phyloP scores from a whole-genome alignment of 1,284 basidiomycete species.

The Malassezia sympodialis region DNA sequence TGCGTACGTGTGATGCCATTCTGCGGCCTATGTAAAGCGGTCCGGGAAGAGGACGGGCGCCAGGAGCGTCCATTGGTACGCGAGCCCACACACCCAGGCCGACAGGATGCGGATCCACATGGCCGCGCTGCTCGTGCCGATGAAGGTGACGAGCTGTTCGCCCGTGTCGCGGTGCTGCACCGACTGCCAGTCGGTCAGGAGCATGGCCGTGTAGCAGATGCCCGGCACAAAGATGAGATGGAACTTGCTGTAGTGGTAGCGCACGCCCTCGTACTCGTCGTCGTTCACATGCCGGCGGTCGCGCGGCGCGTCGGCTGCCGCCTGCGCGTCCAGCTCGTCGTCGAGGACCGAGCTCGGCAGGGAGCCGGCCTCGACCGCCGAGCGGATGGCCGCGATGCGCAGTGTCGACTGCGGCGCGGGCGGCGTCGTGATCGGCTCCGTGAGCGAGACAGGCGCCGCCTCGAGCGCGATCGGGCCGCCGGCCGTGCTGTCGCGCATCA shows the following conservation, averaged over 20 bases:
- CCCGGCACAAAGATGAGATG: conserved; percentile 93
- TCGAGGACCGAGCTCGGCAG: conserved; percentile 85
- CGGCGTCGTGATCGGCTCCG: conserved; percentile 57
- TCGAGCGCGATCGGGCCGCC: conserved; percentile 47
- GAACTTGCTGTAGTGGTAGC: conserved; percentile 98
- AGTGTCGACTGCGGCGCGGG: conserved; percentile 76
- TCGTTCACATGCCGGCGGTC: conserved; percentile 55
- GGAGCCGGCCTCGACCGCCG: conserved; percentile 88
- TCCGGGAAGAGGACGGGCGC: conserved; percentile 10
- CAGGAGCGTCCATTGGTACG: conserved; percentile 24
- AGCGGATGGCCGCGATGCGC: conserved; percentile 83
- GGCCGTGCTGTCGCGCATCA: conserved; percentile 65
- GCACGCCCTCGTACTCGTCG: conserved; percentile 89
- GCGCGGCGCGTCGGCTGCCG: conserved; percentile 64
- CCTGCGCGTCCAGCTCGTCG: conserved; percentile 54
- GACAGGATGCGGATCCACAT: conserved; percentile 99
- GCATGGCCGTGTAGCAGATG: conserved; percentile 94
- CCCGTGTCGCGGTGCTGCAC: conserved; percentile 30
- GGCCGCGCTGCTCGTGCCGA: conserved; percentile 83
- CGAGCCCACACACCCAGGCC: conserved; percentile 54
- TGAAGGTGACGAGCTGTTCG: conserved; percentile 66
- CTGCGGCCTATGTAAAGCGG: conserved; percentile 9
- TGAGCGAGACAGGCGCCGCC: conserved; percentile 35
- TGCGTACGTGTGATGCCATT: conserved; percentile 54
- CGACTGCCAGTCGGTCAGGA: conserved; percentile 83